Base-by-base conservation (phyloP, 306 rosid genomes). In the Myrica gale region DNA sequence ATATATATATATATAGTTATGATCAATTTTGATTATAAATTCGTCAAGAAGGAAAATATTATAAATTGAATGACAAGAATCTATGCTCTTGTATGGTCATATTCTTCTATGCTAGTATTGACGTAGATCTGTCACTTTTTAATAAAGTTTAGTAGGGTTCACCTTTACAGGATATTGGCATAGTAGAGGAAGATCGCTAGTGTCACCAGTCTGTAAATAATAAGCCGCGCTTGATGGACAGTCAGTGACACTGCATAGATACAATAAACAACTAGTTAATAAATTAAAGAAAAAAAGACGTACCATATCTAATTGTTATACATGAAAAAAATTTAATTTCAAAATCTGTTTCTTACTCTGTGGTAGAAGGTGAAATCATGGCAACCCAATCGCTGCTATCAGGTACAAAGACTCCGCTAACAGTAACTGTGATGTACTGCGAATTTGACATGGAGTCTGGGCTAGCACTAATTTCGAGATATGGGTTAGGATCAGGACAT, bases 111-210 rank as follows among this genome's bases (percentile, higher is more conserved):
- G 32, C 32, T 26, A 1, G 32, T 26, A 26, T 26, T 23, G 26
- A 23, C 26, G 26, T 23, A 0, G 26, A 23, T 23, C 26, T 23
- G 26, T 23, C 26, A 23, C 26, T 23, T 23, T 26, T 26, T 26
- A 26, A n/a, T n/a, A n/a, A n/a, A 26, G 32, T 26, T 8, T 2
- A 3, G 2, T 26, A 32, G 44, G 16, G 47, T 10, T 41, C 86
- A 93, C 98, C 97, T 93, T 93, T 16, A 93, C 96, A 70, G 98
- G 98, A 83, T 93, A 93, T 82, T 93, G 98, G 58, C 98, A 93
- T 53, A 93, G 87, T 63, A 94, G 90, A 72, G 98, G 98, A 84
- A 91, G 97, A 5, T n/a, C n/a, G 37, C 84, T 78, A 3, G 81
- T 58, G 74, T 23, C 97, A 42, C 98, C 98, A 4, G 98, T 94